These are phyloP conservation scores for Eucalyptus pauciflora DNA, from an alignment of 345 rosid species.

Conservation along the genomic window DNA sequence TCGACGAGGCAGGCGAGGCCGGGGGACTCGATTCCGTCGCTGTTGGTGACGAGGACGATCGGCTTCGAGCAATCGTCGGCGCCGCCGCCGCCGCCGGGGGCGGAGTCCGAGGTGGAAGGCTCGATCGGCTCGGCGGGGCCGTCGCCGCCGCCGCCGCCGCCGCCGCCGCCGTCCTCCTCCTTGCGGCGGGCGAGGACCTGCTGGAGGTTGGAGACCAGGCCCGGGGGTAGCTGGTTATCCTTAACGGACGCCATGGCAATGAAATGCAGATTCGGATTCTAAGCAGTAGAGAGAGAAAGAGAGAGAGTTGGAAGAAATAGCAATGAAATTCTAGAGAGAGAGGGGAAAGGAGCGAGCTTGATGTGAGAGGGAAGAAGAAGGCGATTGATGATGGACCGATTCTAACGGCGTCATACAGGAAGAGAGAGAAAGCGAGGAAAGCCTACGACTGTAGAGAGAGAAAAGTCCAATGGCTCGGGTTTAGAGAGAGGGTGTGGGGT, in stretches of 20 bases:
- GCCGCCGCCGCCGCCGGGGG: neutral
- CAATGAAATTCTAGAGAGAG: neutral
- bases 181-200: conserved; percentile 59
- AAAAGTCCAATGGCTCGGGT: neutral
- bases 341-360: neutral
- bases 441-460: neutral
- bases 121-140: conserved; percentile 14
- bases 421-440: neutral
- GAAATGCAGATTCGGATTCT: neutral
- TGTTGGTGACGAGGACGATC: conserved; percentile 70
- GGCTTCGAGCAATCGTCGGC: conserved; percentile 52
- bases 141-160: conserved; percentile 1
- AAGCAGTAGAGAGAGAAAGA: neutral
- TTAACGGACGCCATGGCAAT: conserved; percentile 27
- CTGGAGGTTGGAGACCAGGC: conserved; percentile 75
- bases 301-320: neutral
- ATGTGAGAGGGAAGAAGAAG: neutral
- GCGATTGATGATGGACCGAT: conserved; percentile 5
- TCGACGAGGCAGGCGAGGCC: conserved; percentile 84
- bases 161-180: conserved; percentile 7
- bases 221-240: conserved; percentile 60
- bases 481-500: neutral
- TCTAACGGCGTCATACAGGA: neutral
- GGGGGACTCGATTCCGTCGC: conserved; percentile 86
- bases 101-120: conserved; percentile 19